Percentiles rank a stretch among this genome's conserved stretches.
phyloP scores from a whole-genome alignment of 495 filamentous ascomycete genomes.

The Aspergillus biplanus region DNA sequence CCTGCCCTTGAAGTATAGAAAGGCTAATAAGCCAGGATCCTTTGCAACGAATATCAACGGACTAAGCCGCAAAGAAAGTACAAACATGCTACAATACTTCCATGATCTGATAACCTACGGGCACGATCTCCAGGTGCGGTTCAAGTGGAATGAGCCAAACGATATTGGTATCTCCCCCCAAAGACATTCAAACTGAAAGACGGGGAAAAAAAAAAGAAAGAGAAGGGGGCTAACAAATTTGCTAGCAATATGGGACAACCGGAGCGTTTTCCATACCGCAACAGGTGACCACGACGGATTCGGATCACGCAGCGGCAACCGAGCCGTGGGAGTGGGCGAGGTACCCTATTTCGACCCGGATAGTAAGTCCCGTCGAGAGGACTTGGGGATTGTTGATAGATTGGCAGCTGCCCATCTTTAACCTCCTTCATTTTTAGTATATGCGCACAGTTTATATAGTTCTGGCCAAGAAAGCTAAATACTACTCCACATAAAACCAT shows the following conservation, averaged over 20 bases:
- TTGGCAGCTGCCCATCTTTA: not conserved
- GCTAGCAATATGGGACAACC: slow-evolving; percentile 81
- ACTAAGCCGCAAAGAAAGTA: slow-evolving; percentile 65
- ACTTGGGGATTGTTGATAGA: slow-evolving; percentile 26
- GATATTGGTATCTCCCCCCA: slow-evolving; percentile 46
- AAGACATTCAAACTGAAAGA: too few species aligned
- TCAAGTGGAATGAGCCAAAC: slow-evolving; percentile 62
- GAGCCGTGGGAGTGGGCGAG: slow-evolving; percentile 70
- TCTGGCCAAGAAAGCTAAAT: not conserved
- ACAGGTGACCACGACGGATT: slow-evolving; percentile 69
- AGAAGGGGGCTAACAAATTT: not conserved
- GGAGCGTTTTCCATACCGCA: slow-evolving; percentile 69
- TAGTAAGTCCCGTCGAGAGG: slow-evolving; percentile 48
- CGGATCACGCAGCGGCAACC: slow-evolving; percentile 60
- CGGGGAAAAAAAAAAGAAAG: too few species aligned
- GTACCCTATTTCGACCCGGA: slow-evolving; percentile 65
- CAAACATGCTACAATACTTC: not conserved
- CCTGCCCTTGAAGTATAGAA: not conserved
- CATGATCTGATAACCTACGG: slow-evolving; percentile 65
- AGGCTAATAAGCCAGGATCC: not conserved
- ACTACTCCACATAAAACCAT: not conserved
- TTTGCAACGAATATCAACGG: slow-evolving; percentile 57
- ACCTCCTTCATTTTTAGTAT: not conserved
- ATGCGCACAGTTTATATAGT: too few species aligned
- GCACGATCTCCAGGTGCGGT: slow-evolving; percentile 78